Evolutionary conservation across 495 filamentous ascomycete species (phyloP).

Genomic region (Ramalina intermedia): DNA sequence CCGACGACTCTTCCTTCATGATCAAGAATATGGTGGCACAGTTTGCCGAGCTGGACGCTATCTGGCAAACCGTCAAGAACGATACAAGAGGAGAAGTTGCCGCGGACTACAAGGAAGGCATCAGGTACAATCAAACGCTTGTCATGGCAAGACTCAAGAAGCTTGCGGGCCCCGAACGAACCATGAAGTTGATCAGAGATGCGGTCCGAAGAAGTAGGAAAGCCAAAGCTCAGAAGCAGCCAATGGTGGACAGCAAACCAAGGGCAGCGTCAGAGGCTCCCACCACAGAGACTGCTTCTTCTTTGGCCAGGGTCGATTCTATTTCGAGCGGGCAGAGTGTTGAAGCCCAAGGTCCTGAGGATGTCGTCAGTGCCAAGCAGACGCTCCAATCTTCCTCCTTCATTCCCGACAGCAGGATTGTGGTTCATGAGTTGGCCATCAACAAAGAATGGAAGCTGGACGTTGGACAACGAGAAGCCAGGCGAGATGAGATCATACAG

Average conservation of each 20-base stretch:
- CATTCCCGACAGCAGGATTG: conserved; percentile 67
- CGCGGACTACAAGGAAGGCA: conserved; percentile 81
- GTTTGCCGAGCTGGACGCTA: conserved; percentile 88
- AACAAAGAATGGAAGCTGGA: conserved; percentile 67
- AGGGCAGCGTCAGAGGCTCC: conserved; percentile 30
- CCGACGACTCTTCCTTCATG: conserved; percentile 74
- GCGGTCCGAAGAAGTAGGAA: conserved; percentile 70
- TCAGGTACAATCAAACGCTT: conserved; percentile 82
- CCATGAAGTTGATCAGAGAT: conserved; percentile 66
- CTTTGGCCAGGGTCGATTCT: conserved; percentile 22
- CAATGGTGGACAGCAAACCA: conserved; percentile 55
- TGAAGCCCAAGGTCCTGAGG: conserved; percentile 22
- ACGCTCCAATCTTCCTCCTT: conserved; percentile 38
- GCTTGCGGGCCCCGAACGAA: conserved; percentile 68
- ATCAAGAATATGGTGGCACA: conserved; percentile 92
- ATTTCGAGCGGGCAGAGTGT: conserved; percentile 23
- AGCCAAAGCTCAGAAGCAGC: conserved; percentile 52
- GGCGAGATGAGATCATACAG: conserved; percentile 36
- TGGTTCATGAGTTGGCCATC: conserved; percentile 85
- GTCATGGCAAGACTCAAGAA: conserved; percentile 80
- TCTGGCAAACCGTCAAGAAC: conserved; percentile 92
- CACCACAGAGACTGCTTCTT: conserved; percentile 22
- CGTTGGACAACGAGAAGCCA: conserved; percentile 32
- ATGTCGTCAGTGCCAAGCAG: conserved; percentile 25
- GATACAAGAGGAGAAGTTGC: conserved; percentile 73